These are phyloP conservation scores for Acanthamoeba royreba DNA, from an alignment of 208 protist genomes.

Conservation along the genomic window DNA sequence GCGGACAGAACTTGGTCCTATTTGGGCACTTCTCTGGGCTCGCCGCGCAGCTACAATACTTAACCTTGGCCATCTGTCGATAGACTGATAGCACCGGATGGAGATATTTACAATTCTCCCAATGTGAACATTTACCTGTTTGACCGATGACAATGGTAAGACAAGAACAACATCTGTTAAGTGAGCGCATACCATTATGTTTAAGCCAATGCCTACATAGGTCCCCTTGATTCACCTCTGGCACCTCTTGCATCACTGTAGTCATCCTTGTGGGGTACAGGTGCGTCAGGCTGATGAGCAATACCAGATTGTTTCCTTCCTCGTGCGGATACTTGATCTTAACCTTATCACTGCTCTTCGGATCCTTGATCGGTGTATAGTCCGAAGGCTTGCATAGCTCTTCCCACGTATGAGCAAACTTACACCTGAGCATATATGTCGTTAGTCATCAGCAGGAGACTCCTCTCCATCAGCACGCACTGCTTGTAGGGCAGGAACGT, in stretches of 20 bases:
- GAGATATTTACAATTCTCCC: neutral
- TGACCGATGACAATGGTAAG: neutral
- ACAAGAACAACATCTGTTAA: neutral
- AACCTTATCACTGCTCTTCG: neutral
- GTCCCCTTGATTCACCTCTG: neutral
- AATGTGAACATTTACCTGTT: neutral
- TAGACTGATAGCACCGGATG: neutral
- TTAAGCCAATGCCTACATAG: neutral
- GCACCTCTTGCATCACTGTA: neutral
- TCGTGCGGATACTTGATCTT: neutral
- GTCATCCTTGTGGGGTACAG: neutral
- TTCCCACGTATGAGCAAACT: neutral
- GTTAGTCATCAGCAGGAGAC: too few relatives aligned
- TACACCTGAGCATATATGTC: neutral
- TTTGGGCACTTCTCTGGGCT: neutral
- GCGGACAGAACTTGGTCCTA: neutral
- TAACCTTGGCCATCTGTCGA: neutral
- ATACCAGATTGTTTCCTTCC: neutral
- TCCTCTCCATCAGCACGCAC: too few relatives aligned
- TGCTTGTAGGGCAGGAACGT: too few relatives aligned
- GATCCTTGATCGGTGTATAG: neutral
- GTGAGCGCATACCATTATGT: neutral
- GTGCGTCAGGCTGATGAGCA: neutral
- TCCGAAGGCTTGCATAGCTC: neutral
- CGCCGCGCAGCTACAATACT: neutral